A percentile compares a stretch with the other conserved stretches of the same genome.
Conservation (phyloP, 768 basidiomycete genomes). For the Boletus tomentosulus region DNA sequence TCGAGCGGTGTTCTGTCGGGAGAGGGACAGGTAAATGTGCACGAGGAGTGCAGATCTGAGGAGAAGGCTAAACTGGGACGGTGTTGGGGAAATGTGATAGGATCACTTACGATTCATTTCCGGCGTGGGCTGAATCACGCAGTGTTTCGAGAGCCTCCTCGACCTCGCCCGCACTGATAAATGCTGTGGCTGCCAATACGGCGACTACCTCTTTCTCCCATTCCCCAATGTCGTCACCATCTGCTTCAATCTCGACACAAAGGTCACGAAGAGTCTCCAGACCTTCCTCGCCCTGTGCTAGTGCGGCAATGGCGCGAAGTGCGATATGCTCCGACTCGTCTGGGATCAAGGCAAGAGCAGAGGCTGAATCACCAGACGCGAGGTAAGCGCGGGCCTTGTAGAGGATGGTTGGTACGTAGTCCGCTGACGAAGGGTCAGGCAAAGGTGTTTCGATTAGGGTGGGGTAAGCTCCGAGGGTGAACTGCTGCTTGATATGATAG, state of each 20-base stretch:
- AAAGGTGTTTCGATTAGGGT: conserved; percentile 50
- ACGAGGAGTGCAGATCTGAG: conserved; percentile 74
- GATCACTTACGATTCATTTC: conserved; percentile 77
- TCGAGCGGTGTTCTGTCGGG: conserved; percentile 82
- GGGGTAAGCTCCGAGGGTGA: conserved; percentile 72
- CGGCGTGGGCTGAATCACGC: conserved; percentile 62
- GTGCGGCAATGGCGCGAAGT: conserved; percentile 63
- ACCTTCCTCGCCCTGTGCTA: conserved; percentile 61
- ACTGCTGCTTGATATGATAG: conserved; percentile 72
- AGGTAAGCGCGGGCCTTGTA: conserved; percentile 79
- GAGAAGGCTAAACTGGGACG: background rate
- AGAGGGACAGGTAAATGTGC: conserved; percentile 88
- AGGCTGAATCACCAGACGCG: conserved; percentile 57
- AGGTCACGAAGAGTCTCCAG: conserved; percentile 84
- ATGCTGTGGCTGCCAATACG: conserved; percentile 84
- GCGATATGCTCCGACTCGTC: conserved; percentile 58
- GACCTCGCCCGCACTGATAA: conserved; percentile 75
- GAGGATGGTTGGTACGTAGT: conserved; percentile 61
- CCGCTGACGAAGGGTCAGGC: conserved; percentile 58
- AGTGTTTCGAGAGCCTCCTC: conserved; percentile 93
- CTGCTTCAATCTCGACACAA: conserved; percentile 81
- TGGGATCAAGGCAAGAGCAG: conserved; percentile 56
- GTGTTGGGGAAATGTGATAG: background rate
- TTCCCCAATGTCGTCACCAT: conserved; percentile 59
- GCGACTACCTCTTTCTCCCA: conserved; percentile 70